These are phyloP conservation scores for Rhynchospora breviuscula DNA, from an alignment of 176 grass and related monocot species.

Conservation along the genomic window DNA sequence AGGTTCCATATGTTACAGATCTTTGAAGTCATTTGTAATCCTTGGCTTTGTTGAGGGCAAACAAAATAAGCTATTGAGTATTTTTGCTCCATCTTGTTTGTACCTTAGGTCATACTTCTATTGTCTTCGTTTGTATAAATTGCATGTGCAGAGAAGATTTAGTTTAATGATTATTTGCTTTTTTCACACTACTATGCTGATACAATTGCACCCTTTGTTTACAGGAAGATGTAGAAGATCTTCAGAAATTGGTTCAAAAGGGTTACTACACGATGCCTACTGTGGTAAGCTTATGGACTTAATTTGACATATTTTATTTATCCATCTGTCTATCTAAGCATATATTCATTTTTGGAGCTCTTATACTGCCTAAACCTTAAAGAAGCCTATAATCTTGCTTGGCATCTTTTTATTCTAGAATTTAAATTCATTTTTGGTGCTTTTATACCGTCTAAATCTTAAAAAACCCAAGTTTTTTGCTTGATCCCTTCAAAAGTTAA, in stretches of 20 bases:
- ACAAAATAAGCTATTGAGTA: neutral
- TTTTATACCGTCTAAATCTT: neutral
- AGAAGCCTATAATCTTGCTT: neutral
- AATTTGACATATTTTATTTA: neutral
- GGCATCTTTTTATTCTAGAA: neutral
- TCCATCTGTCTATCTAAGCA: neutral
- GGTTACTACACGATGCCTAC: slow-evolving; percentile 52
- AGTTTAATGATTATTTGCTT: neutral
- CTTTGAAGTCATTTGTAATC: neutral
- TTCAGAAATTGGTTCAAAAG: slow-evolving; percentile 50
- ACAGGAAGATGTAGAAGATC: slow-evolving; percentile 69
- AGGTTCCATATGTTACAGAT: neutral
- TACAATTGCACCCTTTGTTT: slow-evolving; percentile 26
- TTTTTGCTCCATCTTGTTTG: slow-evolving; percentile 4
- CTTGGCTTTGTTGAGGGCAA: neutral
- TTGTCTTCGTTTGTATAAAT: neutral
- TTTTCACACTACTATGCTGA: neutral
- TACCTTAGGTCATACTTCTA: neutral
- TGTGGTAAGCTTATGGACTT: slow-evolving; percentile 47
- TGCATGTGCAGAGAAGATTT: neutral
- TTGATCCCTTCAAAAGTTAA: neutral
- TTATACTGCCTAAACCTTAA: neutral
- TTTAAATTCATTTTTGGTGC: neutral
- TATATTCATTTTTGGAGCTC: neutral
- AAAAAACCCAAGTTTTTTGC: neutral